Evolutionary conservation across 1,284 basidiomycete genomes (phyloP).

Genomic region (Fomes fomentarius): DNA sequence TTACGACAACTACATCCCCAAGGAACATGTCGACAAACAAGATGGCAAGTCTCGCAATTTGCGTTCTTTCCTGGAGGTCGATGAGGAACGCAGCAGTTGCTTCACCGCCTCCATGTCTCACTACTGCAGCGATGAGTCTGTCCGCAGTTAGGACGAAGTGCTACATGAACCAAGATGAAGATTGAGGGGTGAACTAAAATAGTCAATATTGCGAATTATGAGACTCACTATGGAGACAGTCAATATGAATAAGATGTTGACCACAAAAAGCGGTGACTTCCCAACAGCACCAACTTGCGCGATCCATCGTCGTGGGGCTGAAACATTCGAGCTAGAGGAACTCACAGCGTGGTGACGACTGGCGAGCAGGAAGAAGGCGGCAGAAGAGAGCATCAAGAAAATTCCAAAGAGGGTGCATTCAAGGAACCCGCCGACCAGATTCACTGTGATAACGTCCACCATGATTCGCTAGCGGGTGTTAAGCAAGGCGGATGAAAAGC

Average conservation of each 20-base stretch:
- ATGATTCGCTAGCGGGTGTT: not conserved
- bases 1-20: not conserved
- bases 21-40: not conserved
- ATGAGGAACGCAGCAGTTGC: not conserved
- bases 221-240: not conserved
- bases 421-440: not conserved
- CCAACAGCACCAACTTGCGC: not conserved
- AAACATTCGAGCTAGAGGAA: not conserved
- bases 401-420: not conserved
- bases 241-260: not conserved
- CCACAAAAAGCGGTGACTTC: not conserved
- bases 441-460: not conserved
- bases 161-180: not conserved
- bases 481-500: too few species aligned
- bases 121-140: not conserved
- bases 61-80: not conserved
- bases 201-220: too few species aligned
- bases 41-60: not conserved
- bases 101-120: not conserved
- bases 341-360: not conserved
- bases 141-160: not conserved
- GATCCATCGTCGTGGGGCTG: not conserved
- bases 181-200: not conserved
- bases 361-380: not conserved
- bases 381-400: not conserved